A percentile compares a stretch with the other conserved stretches of the same genome.
Conservation (phyloP, 169 alveolate genomes). For the Condylostoma magnum region DNA sequence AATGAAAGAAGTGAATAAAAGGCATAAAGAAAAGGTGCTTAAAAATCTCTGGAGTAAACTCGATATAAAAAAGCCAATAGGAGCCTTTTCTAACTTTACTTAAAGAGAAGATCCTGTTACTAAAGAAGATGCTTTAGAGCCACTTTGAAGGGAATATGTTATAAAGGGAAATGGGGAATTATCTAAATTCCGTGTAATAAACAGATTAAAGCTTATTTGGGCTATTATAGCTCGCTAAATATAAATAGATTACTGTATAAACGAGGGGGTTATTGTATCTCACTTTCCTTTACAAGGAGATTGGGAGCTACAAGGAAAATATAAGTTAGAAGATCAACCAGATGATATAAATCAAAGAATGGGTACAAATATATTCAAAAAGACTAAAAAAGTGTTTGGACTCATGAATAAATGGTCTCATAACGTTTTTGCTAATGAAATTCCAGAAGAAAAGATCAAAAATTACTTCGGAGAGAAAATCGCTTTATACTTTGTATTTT, state of each 20-base stretch:
- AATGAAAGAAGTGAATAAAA: neutral
- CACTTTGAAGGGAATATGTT: neutral
- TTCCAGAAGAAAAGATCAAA: conserved; percentile 27
- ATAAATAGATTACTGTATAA: neutral
- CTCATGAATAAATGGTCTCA: neutral
- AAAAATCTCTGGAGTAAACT: conserved; percentile 8
- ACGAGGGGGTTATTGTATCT: neutral
- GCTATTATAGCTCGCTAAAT: neutral
- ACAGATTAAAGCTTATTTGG: neutral
- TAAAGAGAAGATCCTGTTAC: neutral
- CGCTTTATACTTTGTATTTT: conserved; percentile 69
- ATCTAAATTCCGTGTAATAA: conserved; percentile 4
- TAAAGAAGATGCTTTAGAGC: neutral
- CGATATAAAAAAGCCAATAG: neutral
- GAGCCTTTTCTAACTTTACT: conserved; percentile 13
- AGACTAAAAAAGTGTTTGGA: conserved; percentile 8
- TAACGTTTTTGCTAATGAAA: neutral
- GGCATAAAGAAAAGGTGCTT: neutral
- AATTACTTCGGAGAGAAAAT: conserved; percentile 63
- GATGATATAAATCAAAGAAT: neutral
- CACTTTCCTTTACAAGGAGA: conserved; percentile 12
- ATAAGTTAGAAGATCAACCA: neutral
- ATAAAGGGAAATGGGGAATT: conserved; percentile 1
- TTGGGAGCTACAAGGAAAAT: conserved; percentile 1
- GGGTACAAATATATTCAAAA: neutral